Conservation (phyloP, 768 basidiomycete species). For the Lactifluus piperatus region DNA sequence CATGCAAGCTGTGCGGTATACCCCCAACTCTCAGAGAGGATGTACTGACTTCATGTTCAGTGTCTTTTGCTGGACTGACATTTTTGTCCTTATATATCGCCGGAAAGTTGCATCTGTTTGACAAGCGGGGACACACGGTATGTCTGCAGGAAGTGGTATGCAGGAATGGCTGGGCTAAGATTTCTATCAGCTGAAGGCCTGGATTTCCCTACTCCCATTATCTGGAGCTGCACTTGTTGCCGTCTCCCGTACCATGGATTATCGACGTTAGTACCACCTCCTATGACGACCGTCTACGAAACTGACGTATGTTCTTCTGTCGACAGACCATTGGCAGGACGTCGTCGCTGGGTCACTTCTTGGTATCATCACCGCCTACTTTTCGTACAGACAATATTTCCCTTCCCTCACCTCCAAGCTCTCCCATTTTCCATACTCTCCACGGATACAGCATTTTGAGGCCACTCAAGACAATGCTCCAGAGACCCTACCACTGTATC, state of each 20-base stretch:
- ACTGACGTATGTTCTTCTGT: constrained; percentile 13
- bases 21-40: neutral
- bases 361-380: constrained; percentile 62
- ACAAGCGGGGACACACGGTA: constrained; percentile 65
- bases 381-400: constrained; percentile 79
- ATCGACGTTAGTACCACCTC: constrained; percentile 51
- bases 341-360: constrained; percentile 72
- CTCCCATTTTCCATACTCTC: constrained; percentile 64
- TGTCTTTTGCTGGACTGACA: constrained; percentile 89
- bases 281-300: neutral
- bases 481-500: neutral
- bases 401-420: constrained; percentile 54
- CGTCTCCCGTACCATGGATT: constrained; percentile 87
- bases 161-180: neutral
- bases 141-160: constrained; percentile 20
- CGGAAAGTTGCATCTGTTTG: constrained; percentile 89
- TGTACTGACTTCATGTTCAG: constrained; percentile 30
- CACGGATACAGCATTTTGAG: constrained; percentile 47
- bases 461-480: constrained; percentile 24
- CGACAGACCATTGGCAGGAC: constrained; percentile 85
- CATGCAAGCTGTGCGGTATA: constrained; percentile 69
- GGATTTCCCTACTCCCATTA: constrained; percentile 74
- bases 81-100: constrained; percentile 84
- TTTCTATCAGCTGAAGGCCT: constrained; percentile 49
- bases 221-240: constrained; percentile 71